Conservation (phyloP, 225 moss, liverwort and hornwort genomes). For the Lunularia cruciata region DNA sequence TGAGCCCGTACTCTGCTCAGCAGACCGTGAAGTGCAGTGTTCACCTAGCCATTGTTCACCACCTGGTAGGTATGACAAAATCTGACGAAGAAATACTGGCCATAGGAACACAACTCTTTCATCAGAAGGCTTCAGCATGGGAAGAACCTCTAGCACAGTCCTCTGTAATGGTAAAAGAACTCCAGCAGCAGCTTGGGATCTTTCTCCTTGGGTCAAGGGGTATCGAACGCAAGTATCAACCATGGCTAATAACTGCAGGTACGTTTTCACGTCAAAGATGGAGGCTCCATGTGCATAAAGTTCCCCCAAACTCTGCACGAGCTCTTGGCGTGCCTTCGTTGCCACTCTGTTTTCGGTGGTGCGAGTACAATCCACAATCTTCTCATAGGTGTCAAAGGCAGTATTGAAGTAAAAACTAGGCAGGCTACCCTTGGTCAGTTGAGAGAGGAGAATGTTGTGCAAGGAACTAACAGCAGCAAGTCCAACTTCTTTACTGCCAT, state of each 20-base stretch:
- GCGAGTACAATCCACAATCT: conserved; percentile 51
- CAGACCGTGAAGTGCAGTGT: conserved; percentile 42
- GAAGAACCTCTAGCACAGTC: conserved; percentile 69
- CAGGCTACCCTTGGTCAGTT: conserved; percentile 63
- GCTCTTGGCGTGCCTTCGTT: conserved; percentile 85
- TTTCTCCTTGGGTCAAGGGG: conserved; percentile 32
- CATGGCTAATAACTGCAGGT: conserved; percentile 73
- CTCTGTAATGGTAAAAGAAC: conserved; percentile 66
- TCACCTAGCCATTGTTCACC: conserved; percentile 47
- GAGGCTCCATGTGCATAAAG: conserved; percentile 54
- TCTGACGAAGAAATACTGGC: conserved; percentile 82
- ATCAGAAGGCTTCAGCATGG: conserved; percentile 68
- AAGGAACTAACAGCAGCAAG: conserved; percentile 85
- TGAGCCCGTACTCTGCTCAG: conserved; percentile 19
- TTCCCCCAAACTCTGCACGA: conserved; percentile 73
- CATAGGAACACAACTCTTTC: conserved; percentile 68
- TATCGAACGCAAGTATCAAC: conserved; percentile 75
- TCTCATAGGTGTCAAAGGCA: conserved; percentile 82
- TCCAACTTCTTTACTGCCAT: conserved; percentile 94
- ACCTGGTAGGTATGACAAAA: conserved; percentile 88
- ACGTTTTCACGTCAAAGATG: conserved; percentile 70
- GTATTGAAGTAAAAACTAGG: conserved; percentile 70
- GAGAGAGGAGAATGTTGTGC: conserved; percentile 74
- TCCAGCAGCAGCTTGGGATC: conserved; percentile 24
- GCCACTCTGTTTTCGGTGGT: conserved; percentile 59